Conservation (phyloP, 352 stramenopile species). For the Halophytophthora batemanensis region DNA sequence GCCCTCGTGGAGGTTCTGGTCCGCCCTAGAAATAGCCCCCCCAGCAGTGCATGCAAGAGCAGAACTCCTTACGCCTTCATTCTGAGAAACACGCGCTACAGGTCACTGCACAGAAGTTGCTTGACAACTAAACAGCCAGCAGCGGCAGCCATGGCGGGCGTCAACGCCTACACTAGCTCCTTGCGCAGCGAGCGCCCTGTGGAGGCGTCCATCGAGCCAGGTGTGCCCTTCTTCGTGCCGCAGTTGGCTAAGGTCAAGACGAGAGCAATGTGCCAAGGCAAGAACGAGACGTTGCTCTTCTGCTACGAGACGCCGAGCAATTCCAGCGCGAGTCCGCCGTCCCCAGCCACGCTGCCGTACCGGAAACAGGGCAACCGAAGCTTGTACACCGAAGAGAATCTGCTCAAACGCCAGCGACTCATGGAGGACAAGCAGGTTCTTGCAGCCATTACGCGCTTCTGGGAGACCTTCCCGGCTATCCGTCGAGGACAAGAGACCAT, state of each 20-base stretch:
- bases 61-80: too few relatives aligned
- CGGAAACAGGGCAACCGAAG: slow-evolving; percentile 69
- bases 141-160: slow-evolving; percentile 25
- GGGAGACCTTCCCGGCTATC: slow-evolving; percentile 66
- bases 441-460: slow-evolving; percentile 56
- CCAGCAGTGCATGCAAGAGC: too few relatives aligned
- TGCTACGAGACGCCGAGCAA: slow-evolving; percentile 31
- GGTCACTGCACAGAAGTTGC: too few relatives aligned
- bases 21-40: too few relatives aligned
- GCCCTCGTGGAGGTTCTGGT: too few relatives aligned
- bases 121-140: too few relatives aligned
- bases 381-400: slow-evolving; percentile 71
- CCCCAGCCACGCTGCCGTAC: slow-evolving; percentile 40
- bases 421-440: slow-evolving; percentile 46
- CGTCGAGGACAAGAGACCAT: slow-evolving; percentile 44
- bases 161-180: slow-evolving; percentile 40
- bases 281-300: slow-evolving; percentile 50
- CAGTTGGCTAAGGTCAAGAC: slow-evolving; percentile 71
- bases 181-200: slow-evolving; percentile 27
- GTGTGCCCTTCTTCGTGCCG: slow-evolving; percentile 57
- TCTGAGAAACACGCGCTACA: too few relatives aligned
- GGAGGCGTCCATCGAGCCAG: slow-evolving; percentile 29
- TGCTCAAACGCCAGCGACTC: slow-evolving; percentile 50
- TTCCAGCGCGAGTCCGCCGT: slow-evolving; percentile 5
- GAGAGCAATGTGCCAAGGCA: slow-evolving; percentile 50